phyloP scores from a whole-genome alignment of 2,329 filamentous ascomycete species.

The Cladophialophora chaetospira region DNA sequence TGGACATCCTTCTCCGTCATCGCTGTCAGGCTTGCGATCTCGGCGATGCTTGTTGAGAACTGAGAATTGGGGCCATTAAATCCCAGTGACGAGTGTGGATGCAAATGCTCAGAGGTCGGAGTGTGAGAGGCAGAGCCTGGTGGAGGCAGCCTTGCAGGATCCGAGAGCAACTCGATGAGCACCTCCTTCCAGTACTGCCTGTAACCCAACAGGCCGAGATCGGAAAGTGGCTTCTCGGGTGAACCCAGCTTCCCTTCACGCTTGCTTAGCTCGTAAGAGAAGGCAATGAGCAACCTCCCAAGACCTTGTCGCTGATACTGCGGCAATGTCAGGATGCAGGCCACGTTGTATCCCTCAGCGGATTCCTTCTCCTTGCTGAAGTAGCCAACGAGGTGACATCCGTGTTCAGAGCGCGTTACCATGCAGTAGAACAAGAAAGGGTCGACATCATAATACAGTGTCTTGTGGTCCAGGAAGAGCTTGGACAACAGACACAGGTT shows the following conservation, averaged over 20 bases:
- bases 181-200: constrained; percentile 98
- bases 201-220: constrained; percentile 90
- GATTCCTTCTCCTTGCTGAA: constrained; percentile 99
- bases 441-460: constrained; percentile 78
- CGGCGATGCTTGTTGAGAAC: constrained; percentile 73
- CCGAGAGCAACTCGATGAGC: constrained; percentile 82
- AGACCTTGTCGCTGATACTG: constrained; percentile 96
- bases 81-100: constrained; percentile 26
- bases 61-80: constrained; percentile 24
- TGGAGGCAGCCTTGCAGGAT: constrained; percentile 58
- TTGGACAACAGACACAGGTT: constrained; percentile 96
- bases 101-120: constrained; percentile 30
- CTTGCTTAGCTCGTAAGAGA: constrained; percentile 95
- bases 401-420: constrained; percentile 88
- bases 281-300: constrained; percentile 89
- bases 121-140: constrained; percentile 29
- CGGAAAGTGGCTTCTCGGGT: constrained; percentile 93
- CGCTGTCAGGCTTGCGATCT: constrained; percentile 73
- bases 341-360: constrained; percentile 95
- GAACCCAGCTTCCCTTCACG: constrained; percentile 94
- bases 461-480: constrained; percentile 97
- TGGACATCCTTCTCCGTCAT: constrained; percentile 99
- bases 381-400: constrained; percentile 97
- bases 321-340: constrained; percentile 93
- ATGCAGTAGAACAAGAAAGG: constrained; percentile 94